Base-by-base conservation (phyloP, 2,329 filamentous ascomycete species). In the Nothophoma quercina region DNA sequence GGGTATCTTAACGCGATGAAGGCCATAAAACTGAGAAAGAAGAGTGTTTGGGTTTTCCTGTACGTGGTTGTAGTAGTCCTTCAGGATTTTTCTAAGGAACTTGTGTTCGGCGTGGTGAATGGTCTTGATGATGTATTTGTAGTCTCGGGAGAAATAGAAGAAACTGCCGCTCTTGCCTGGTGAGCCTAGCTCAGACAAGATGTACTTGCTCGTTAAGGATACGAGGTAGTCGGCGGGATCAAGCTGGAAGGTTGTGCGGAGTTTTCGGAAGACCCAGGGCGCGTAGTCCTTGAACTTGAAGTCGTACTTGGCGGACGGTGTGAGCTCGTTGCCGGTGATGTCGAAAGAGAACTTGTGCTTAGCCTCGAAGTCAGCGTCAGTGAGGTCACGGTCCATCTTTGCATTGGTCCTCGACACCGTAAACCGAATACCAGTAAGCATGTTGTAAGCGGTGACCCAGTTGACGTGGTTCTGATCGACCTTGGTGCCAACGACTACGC, bases 241-340 rank as follows among this genome's bases (percentile, higher is more conserved):
- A 48, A 98, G 85, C 65, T 89, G 87, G 79, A 99, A 99, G 58
- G 88, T 89, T 40, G 86, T 81, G 62, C 95, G 90, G 34, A 99
- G 83, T 76, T 92, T 91, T 68, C 95, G 91, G 77, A 99, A 99
- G 53, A 99, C 95, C 93, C 93, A 98, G 51, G 95, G 95, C n/a
- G 93, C 93, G 76, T 99, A 99, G 78, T 99, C 95, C 79, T 99
- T 99, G 83, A 99, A 99, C 77, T 99, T 99, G 86, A 99, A 99
- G 79, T 99, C 95, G 80, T 99, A 99, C 78, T 99, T 98, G 64
- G 95, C 93, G 57, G 93, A 97, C 18, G 95, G 95, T 5, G 96
- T 96, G 73, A 99, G 81, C 79, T 99, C 95, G 74, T 97, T 97
- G 60, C 95, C 95, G 61, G 93, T 96, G 71, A 98, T 96, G 77